phyloP scores from a whole-genome alignment of 202 grass and related monocot species.

The Schoenoplectus triqueter region DNA sequence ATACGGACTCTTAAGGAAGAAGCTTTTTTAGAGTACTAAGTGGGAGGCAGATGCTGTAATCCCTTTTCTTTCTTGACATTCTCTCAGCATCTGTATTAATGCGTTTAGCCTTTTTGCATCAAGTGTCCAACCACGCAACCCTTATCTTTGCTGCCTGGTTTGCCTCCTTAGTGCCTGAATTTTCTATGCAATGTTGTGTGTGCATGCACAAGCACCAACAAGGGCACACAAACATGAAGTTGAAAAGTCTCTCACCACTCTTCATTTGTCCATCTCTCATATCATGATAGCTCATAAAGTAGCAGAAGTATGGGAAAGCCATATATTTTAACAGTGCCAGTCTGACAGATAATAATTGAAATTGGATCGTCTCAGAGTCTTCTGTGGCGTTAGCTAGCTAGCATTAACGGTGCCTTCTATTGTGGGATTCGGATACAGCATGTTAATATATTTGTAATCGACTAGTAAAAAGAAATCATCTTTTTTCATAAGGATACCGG shows the following conservation, averaged over 20 bases:
- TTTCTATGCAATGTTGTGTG: slow-evolving; percentile 2
- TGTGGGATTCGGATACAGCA: too few species aligned
- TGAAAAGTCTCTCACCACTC: slow-evolving; percentile 31
- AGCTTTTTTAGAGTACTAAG: slow-evolving; percentile 29
- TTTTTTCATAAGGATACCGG: too few species aligned
- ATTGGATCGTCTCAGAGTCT: background rate
- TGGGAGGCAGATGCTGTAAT: slow-evolving; percentile 12
- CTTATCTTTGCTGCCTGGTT: background rate
- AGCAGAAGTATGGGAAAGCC: slow-evolving; percentile 25
- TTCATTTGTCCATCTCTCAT: slow-evolving; percentile 24
- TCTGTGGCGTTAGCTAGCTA: background rate
- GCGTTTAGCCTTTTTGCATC: slow-evolving; percentile 8
- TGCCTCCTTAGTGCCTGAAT: background rate
- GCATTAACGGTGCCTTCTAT: too few species aligned
- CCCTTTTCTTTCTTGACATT: slow-evolving; percentile 26
- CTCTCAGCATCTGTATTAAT: slow-evolving; percentile 11
- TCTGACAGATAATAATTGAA: slow-evolving; percentile 4
- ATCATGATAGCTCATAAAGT: slow-evolving; percentile 25
- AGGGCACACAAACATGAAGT: slow-evolving; percentile 23
- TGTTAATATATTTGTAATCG: too few species aligned
- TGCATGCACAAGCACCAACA: slow-evolving; percentile 15
- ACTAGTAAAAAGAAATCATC: too few species aligned
- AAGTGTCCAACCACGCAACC: background rate
- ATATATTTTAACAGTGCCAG: slow-evolving; percentile 27
- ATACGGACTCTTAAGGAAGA: background rate